Base-by-base conservation (phyloP, 306 rosid species). In the Malus fusca region DNA sequence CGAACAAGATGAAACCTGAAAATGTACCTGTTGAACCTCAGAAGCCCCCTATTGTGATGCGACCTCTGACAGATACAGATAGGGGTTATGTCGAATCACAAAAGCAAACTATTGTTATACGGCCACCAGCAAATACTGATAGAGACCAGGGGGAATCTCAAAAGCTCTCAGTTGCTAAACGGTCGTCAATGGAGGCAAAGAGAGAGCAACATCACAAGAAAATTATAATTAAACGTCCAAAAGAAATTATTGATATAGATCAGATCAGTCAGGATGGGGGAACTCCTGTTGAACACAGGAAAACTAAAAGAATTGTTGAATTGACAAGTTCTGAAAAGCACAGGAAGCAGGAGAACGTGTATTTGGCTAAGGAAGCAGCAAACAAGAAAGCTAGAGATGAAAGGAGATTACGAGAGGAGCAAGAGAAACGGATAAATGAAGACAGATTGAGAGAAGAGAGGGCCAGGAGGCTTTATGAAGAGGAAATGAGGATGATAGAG, bases 261-360 rank as follows among this genome's bases (percentile, higher is more conserved):
- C 87, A 80, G 77, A 79, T 82, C 79, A 87, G 94, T 87, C 93
- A 88, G 74, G 84, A 81, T 75, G 96, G 88, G 72, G 87, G 80
- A 73, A 76, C 82, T 37, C 87, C 82, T 59, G 37, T 75, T 75
- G 95, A 94, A 78, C 87, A 61, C 74, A 82, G 93, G 79, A 95
- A 95, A 85, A 92, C 95, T n/a, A 95, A 90, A 83, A 90, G 93
- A 81, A 95, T 95, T 51, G 92, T 82, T 80, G 97, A 92, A 78
- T 84, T 95, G 77, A 83, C 98, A 4, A 89, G 81, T 80, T 83
- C 85, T 62, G 96, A 84, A 79, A 88, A 84, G 83, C 84, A 85
- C 21, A 80, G 89, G 60, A 92, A 83, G 80, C 91, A 82, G 75
- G 95, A 91, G 58, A 76, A 79, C 23, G 26, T 66, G 75, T 76